phyloP scores from a whole-genome alignment of 2,329 filamentous ascomycete genomes.

The Lasiodiplodia sp. region DNA sequence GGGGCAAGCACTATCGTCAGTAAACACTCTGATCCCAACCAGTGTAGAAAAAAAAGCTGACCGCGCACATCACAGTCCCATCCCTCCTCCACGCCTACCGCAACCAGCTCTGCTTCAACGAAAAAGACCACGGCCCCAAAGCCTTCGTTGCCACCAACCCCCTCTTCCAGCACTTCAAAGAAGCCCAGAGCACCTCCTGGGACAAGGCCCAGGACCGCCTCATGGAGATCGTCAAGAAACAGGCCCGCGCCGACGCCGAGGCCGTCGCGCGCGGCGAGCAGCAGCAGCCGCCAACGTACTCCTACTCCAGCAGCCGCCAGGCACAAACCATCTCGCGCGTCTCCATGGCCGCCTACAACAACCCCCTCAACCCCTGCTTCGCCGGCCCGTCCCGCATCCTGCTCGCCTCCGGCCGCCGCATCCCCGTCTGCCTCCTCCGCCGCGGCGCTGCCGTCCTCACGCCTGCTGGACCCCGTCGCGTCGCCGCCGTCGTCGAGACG shows the following conservation, averaged over 20 bases:
- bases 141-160: conserved; percentile 60
- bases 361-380: conserved; percentile 59
- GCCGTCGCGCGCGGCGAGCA: conserved; percentile 23
- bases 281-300: background rate
- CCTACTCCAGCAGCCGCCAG: background rate
- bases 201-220: background rate
- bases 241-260: conserved; percentile 34
- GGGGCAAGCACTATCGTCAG: conserved; percentile 63
- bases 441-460: conserved; percentile 55
- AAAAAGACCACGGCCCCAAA: conserved; percentile 67
- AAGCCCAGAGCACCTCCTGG: conserved; percentile 32
- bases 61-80: conserved; percentile 44
- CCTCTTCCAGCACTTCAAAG: conserved; percentile 58
- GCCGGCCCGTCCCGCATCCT: conserved; percentile 57
- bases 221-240: background rate
- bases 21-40: too few relatives aligned
- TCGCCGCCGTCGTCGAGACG: conserved; percentile 62
- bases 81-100: conserved; percentile 64
- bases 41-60: background rate
- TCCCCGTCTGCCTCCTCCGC: conserved; percentile 55
- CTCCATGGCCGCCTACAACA: conserved; percentile 57
- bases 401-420: conserved; percentile 51
- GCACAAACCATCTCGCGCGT: conserved; percentile 6
- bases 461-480: conserved; percentile 57
- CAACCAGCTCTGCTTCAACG: conserved; percentile 66